These are phyloP conservation scores for Fomes fomentarius DNA, from an alignment of 1,284 basidiomycete species.

Conservation along the genomic window DNA sequence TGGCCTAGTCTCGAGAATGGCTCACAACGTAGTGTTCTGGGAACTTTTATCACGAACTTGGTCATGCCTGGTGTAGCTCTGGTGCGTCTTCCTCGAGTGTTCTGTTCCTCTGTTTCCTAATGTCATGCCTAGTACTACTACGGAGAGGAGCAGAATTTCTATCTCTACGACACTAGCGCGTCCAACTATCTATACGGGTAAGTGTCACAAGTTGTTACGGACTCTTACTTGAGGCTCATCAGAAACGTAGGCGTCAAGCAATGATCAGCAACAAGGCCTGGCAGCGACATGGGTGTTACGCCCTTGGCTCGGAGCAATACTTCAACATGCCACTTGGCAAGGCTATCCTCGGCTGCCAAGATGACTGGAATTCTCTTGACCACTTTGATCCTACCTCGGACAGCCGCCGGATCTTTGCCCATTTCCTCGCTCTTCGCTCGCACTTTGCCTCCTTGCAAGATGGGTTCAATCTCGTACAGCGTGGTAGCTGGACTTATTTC, in stretches of 20 bases:
- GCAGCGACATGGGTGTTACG: constrained; percentile 92
- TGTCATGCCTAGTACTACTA: constrained; percentile 62
- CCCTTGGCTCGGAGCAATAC: constrained; percentile 86
- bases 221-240: not conserved
- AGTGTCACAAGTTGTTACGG: constrained; percentile 26
- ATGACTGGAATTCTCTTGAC: constrained; percentile 88
- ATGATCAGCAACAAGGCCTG: constrained; percentile 86
- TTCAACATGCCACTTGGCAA: constrained; percentile 87
- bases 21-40: constrained; percentile 73
- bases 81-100: constrained; percentile 42
- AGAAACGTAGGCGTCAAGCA: constrained; percentile 74
- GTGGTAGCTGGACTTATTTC: constrained; percentile 80
- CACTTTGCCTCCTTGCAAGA: constrained; percentile 80
- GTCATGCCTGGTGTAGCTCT: constrained; percentile 88
- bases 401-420: constrained; percentile 71
- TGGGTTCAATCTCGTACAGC: constrained; percentile 78
- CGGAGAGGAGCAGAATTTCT: constrained; percentile 89
- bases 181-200: constrained; percentile 88
- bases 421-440: constrained; percentile 71
- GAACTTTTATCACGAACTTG: constrained; percentile 75
- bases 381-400: constrained; percentile 90
- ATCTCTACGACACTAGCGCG: constrained; percentile 82
- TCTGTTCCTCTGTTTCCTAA: not conserved
- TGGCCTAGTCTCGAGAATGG: constrained; percentile 90
- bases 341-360: constrained; percentile 77